Conservation (phyloP, 2,329 filamentous ascomycete species). For the Neonectria magnoliae region DNA sequence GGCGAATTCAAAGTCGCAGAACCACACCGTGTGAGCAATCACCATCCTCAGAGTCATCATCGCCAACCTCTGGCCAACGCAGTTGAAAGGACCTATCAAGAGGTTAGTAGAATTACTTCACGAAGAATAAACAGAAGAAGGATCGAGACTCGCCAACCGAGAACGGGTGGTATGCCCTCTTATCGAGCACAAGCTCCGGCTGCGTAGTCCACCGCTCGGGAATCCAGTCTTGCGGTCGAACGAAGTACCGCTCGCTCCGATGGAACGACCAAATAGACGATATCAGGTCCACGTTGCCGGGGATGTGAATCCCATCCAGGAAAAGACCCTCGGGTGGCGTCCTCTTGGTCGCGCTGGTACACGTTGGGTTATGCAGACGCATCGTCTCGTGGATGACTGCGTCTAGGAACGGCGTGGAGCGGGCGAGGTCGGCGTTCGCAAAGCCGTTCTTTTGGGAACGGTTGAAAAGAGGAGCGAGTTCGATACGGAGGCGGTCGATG, state of each 20-base stretch:
- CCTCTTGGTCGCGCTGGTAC: conserved; percentile 40
- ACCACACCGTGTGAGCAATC: conserved; percentile 6
- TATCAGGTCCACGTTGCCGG: conserved; percentile 27
- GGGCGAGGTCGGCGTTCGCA: conserved; percentile 27
- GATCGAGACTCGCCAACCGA: not conserved
- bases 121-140: not conserved
- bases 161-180: conserved; percentile 5
- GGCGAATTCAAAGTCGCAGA: conserved; percentile 1
- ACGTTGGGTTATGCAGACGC: conserved; percentile 41
- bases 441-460: conserved; percentile 33
- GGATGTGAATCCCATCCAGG: conserved; percentile 41
- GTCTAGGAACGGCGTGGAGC: conserved; percentile 32
- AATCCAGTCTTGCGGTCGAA: conserved; percentile 1
- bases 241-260: conserved; percentile 3
- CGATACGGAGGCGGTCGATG: conserved; percentile 23
- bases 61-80: not conserved
- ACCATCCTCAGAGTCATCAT: conserved; percentile 7
- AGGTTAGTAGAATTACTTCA: not conserved
- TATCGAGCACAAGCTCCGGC: conserved; percentile 6
- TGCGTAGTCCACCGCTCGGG: conserved; percentile 3
- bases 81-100: not conserved
- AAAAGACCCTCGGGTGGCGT: conserved; percentile 40
- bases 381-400: conserved; percentile 46
- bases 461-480: conserved; percentile 26
- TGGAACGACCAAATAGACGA: conserved; percentile 8